Conservation (phyloP, 352 stramenopile species). For the Pythium sp. region DNA sequence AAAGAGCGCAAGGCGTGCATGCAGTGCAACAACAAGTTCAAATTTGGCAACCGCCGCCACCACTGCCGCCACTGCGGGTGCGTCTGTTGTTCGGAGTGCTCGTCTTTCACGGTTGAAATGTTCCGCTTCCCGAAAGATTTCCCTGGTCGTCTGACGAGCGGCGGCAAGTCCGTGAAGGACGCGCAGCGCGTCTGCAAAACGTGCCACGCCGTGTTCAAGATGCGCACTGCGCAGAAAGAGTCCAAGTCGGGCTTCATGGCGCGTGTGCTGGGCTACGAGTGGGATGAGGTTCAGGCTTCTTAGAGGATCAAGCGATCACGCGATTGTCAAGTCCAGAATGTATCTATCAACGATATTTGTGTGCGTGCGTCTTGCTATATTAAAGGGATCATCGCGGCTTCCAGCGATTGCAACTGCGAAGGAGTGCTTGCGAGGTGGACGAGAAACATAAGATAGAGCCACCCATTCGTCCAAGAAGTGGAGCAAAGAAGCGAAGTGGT, state of each 20-base stretch:
- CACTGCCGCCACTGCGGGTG: conserved; percentile 85
- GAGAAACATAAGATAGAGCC: conserved; percentile 2
- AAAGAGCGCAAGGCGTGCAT: conserved; percentile 73
- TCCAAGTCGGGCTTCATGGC: conserved; percentile 84
- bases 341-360: conserved; percentile 20
- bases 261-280: conserved; percentile 80
- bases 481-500: conserved; percentile 1
- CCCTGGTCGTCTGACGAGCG: conserved; percentile 54
- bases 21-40: conserved; percentile 68
- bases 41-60: conserved; percentile 77
- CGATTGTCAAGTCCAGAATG: conserved; percentile 4
- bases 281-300: conserved; percentile 66
- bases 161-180: conserved; percentile 73
- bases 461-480: not conserved
- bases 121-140: conserved; percentile 85
- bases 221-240: conserved; percentile 76
- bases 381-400: conserved; percentile 12
- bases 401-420: not conserved
- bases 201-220: conserved; percentile 86
- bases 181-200: conserved; percentile 79
- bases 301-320: conserved; percentile 3
- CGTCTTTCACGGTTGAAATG: conserved; percentile 74
- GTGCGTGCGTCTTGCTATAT: conserved; percentile 12
- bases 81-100: conserved; percentile 85
- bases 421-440: conserved; percentile 2